Percentiles rank a stretch among this genome's conserved stretches.
Evolutionary conservation across 495 filamentous ascomycete genomes (phyloP).

Genomic region (Xylaria grammica): DNA sequence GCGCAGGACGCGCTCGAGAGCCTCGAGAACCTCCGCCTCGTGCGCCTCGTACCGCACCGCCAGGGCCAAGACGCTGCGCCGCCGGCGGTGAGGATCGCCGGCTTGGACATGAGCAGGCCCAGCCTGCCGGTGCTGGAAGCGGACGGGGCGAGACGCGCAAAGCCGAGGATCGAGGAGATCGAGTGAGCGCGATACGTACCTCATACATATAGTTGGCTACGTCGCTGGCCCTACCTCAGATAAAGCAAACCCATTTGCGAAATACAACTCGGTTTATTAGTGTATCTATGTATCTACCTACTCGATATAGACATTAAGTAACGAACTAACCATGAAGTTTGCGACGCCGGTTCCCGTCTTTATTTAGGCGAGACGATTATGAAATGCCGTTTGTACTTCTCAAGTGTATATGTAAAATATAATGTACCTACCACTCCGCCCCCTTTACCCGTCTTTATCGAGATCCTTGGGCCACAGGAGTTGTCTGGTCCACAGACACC

Average conservation of each 20-base stretch:
- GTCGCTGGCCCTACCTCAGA: conserved; percentile 55
- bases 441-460: conserved; percentile 53
- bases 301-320: neutral
- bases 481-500: conserved; percentile 66
- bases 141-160: conserved; percentile 19
- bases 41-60: conserved; percentile 43
- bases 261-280: neutral
- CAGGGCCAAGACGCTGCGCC: conserved; percentile 23
- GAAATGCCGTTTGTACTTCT: neutral
- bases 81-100: conserved; percentile 46
- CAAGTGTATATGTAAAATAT: conserved; percentile 34
- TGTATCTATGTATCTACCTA: too few relatives aligned
- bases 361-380: neutral
- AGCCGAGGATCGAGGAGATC: conserved; percentile 54
- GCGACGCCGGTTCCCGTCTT: too few relatives aligned
- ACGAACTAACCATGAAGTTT: too few relatives aligned
- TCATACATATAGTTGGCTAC: neutral
- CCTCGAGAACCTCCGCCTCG: conserved; percentile 72
- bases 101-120: conserved; percentile 43
- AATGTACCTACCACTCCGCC: conserved; percentile 61
- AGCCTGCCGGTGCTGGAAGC: conserved; percentile 26
- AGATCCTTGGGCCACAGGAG: conserved; percentile 66
- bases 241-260: conserved; percentile 15
- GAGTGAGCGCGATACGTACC: conserved; percentile 34
- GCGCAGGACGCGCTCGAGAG: conserved; percentile 72